Percentiles rank a stretch among this genome's conserved stretches.
Conservation (phyloP, 2,329 filamentous ascomycete species). For the Colletotrichum salicis region DNA sequence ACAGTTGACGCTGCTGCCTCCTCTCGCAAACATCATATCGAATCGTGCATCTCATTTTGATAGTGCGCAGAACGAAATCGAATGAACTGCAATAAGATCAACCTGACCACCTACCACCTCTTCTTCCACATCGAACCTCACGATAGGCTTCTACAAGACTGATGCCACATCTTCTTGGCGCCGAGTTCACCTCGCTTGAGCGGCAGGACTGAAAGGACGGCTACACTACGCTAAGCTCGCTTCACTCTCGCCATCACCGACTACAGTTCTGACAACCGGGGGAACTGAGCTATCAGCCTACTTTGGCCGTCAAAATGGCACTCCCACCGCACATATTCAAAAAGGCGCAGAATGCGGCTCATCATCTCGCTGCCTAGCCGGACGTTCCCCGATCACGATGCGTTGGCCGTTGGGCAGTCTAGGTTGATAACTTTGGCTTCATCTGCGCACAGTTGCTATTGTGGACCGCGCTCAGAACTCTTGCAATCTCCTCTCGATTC, state of each 20-base stretch:
- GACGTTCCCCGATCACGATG: neutral
- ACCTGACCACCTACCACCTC: neutral
- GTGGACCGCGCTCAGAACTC: slow-evolving; percentile 8
- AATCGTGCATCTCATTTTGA: neutral
- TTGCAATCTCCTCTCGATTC: slow-evolving; percentile 6
- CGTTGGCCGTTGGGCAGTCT: neutral
- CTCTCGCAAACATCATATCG: neutral
- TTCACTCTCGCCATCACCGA: neutral
- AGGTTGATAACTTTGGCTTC: neutral
- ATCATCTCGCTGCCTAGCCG: neutral
- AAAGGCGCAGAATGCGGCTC: neutral
- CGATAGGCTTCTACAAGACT: neutral
- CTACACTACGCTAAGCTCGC: neutral
- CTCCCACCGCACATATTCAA: neutral
- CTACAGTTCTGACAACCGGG: neutral
- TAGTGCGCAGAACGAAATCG: neutral
- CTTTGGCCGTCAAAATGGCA: neutral
- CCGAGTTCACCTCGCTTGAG: neutral
- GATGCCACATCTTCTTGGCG: neutral
- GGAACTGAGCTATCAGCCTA: neutral
- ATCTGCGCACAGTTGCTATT: slow-evolving; percentile 14
- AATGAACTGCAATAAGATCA: neutral
- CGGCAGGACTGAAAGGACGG: neutral
- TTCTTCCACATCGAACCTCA: neutral
- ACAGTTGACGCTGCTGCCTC: too few species aligned